Evolutionary conservation across 2,329 filamentous ascomycete genomes (phyloP).

Genomic region (Calycina herbarum): DNA sequence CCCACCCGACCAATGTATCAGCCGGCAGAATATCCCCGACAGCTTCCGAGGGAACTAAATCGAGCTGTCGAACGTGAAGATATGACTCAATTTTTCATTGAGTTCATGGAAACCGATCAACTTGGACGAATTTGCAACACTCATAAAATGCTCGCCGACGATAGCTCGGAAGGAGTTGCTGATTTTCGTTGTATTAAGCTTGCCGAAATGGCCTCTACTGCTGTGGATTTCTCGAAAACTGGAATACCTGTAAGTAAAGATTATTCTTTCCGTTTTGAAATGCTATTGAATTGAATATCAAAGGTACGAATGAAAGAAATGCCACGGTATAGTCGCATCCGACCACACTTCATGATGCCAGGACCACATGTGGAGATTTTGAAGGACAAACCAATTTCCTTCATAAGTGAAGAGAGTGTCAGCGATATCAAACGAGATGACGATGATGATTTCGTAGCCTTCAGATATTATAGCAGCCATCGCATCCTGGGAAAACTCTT

Average conservation of each 20-base stretch:
- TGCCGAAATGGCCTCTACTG: constrained; percentile 8
- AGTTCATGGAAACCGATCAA: constrained; percentile 70
- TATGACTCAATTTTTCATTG: constrained; percentile 77
- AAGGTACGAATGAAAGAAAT: constrained; percentile 6
- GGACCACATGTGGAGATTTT: constrained; percentile 6
- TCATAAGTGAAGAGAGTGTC: neutral
- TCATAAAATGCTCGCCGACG: constrained; percentile 66
- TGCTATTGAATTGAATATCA: neutral
- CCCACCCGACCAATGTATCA: constrained; percentile 44
- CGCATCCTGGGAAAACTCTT: constrained; percentile 2
- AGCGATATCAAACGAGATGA: neutral
- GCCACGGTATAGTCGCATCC: neutral
- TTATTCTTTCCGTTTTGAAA: neutral
- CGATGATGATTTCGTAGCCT: neutral
- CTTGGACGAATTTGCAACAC: constrained; percentile 64
- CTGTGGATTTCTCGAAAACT: constrained; percentile 11
- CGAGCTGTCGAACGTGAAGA: constrained; percentile 60
- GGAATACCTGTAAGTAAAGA: neutral
- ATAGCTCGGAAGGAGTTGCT: constrained; percentile 50
- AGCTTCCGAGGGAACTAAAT: constrained; percentile 55
- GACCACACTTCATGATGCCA: constrained; percentile 8
- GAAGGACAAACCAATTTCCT: constrained; percentile 7
- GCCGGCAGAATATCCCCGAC: constrained; percentile 70
- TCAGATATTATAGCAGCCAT: constrained; percentile 5
- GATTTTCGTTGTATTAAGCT: constrained; percentile 34